Percentiles rank a stretch among this genome's conserved stretches.
Conservation (phyloP, 768 basidiomycete genomes). For the Lepiota brunneoincarnata region DNA sequence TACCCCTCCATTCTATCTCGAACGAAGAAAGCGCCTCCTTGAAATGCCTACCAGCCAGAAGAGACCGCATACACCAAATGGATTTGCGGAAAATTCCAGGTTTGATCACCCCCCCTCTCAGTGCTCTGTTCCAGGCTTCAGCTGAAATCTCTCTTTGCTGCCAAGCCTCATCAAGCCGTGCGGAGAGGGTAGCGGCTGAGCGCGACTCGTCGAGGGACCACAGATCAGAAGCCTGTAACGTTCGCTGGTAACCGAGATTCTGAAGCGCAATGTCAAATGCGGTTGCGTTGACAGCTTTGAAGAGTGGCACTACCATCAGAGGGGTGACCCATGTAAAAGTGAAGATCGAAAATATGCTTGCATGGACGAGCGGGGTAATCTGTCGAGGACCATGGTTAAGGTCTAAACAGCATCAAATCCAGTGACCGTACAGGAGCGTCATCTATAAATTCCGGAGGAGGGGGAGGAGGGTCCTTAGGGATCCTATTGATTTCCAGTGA, state of each 20-base stretch:
- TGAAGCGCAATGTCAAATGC: conserved; percentile 16
- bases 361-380: conserved; percentile 56
- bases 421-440: conserved; percentile 42
- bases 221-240: conserved; percentile 71
- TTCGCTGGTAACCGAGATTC: conserved; percentile 67
- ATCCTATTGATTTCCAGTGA: conserved; percentile 35
- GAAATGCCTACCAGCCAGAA: conserved; percentile 22
- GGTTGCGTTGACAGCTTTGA: neutral
- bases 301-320: conserved; percentile 39
- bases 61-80: conserved; percentile 38
- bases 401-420: neutral
- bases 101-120: conserved; percentile 41
- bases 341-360: conserved; percentile 56
- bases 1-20: conserved; percentile 43
- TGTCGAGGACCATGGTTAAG: conserved; percentile 14
- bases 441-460: conserved; percentile 51
- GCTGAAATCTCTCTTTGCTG: conserved; percentile 44
- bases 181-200: conserved; percentile 48
- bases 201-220: conserved; percentile 60
- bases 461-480: conserved; percentile 56
- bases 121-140: conserved; percentile 50
- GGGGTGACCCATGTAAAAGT: conserved; percentile 68
- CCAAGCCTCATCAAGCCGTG: conserved; percentile 56
- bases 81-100: conserved; percentile 37
- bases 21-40: conserved; percentile 24